Evolutionary conservation across 2,329 filamentous ascomycete genomes (phyloP).

Genomic region (Colletotrichum somersetense): DNA sequence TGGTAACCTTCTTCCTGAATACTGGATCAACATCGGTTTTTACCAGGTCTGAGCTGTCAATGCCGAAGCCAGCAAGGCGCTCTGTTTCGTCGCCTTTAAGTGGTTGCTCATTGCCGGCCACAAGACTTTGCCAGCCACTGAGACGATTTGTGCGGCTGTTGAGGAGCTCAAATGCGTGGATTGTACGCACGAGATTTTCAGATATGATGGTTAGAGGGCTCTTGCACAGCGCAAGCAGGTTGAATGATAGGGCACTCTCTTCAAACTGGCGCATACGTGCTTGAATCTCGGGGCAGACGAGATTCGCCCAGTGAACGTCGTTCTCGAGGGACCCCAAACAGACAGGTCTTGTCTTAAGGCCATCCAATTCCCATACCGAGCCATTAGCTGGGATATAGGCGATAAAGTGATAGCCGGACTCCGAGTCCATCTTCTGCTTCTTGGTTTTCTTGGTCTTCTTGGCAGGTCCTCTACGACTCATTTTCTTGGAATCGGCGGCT

Average conservation of each 20-base stretch:
- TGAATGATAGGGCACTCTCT: slow-evolving; percentile 78
- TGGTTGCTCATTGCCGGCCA: slow-evolving; percentile 32
- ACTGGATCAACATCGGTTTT: slow-evolving; percentile 40
- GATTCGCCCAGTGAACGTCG: slow-evolving; percentile 71
- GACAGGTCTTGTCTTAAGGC: slow-evolving; percentile 79
- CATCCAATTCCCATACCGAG: slow-evolving; percentile 89
- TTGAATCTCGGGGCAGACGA: slow-evolving; percentile 74
- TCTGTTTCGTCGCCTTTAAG: slow-evolving; percentile 45
- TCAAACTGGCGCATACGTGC: slow-evolving; percentile 76
- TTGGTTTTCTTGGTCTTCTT: slow-evolving; percentile 55
- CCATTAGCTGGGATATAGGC: slow-evolving; percentile 85
- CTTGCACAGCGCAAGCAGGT: slow-evolving; percentile 79
- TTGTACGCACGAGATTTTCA: slow-evolving; percentile 59
- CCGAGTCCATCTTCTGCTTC: slow-evolving; percentile 60
- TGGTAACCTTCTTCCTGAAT: slow-evolving; percentile 25
- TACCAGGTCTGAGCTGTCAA: slow-evolving; percentile 46
- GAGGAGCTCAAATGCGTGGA: slow-evolving; percentile 56
- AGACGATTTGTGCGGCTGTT: slow-evolving; percentile 53
- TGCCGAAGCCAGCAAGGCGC: slow-evolving; percentile 49
- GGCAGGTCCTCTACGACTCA: slow-evolving; percentile 51
- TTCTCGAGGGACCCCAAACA: slow-evolving; percentile 64
- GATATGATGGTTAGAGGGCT: slow-evolving; percentile 69
- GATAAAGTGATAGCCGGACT: slow-evolving; percentile 87
- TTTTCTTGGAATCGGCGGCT: slow-evolving; percentile 56
- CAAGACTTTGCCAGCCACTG: slow-evolving; percentile 14